Conservation (phyloP, 768 basidiomycete genomes). For the Leccinum longicurvipes region DNA sequence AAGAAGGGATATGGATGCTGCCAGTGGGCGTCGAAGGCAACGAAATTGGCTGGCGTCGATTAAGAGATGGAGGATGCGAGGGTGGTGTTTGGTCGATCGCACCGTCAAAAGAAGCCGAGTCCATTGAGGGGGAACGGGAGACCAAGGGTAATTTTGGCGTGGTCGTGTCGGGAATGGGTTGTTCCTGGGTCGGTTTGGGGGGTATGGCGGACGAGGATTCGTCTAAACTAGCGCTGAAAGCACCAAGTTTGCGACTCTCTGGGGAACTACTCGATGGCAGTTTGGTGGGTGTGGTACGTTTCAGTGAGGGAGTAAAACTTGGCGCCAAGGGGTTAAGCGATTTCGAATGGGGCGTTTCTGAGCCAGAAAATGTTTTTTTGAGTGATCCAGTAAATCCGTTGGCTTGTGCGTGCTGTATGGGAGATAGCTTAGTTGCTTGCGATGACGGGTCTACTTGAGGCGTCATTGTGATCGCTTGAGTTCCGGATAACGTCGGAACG, state of each 20-base stretch:
- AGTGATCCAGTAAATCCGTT: background rate
- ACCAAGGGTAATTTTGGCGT: constrained; percentile 2
- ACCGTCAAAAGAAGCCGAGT: constrained; percentile 5
- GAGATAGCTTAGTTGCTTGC: background rate
- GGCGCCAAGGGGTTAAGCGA: constrained; percentile 20
- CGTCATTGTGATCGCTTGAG: background rate
- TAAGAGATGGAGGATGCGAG: constrained; percentile 27
- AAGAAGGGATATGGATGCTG: constrained; percentile 15
- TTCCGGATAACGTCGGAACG: background rate
- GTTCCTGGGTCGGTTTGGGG: background rate
- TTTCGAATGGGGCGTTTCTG: constrained; percentile 8
- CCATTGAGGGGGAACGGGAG: constrained; percentile 16
- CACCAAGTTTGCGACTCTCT: background rate
- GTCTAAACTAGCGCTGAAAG: background rate
- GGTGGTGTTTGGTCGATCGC: constrained; percentile 10
- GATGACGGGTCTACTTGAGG: background rate
- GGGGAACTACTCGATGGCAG: background rate
- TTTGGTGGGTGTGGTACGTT: background rate
- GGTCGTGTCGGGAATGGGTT: background rate
- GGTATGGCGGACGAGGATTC: background rate
- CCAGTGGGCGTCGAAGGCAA: constrained; percentile 32
- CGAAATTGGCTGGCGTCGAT: constrained; percentile 31
- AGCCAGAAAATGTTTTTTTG: background rate
- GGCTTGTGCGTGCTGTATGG: background rate
- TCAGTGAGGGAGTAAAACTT: constrained; percentile 11